Evolutionary conservation across 805 yeast genomes (phyloP).

Genomic region (Naumovozyma castellii): DNA sequence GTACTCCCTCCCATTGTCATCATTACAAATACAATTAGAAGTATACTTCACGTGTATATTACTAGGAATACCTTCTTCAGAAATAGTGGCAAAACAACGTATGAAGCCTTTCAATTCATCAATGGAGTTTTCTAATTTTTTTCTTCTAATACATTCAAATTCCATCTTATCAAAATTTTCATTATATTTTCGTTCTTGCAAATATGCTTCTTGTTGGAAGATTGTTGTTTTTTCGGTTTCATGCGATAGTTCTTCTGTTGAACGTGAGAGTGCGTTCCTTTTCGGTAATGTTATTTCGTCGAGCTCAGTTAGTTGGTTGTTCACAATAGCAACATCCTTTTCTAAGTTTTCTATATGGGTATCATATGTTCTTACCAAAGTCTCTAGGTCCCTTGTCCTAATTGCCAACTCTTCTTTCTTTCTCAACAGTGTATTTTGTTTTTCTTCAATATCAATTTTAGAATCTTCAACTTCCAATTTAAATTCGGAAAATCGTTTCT

Average conservation of each 20-base stretch:
- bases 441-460: slow-evolving; percentile 6
- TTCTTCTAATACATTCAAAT: slow-evolving; percentile 23
- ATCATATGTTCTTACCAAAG: neutral
- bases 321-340: neutral
- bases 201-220: slow-evolving; percentile 1
- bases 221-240: neutral
- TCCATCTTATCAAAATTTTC: slow-evolving; percentile 6
- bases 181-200: slow-evolving; percentile 3
- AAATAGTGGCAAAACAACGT: slow-evolving; percentile 16
- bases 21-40: neutral
- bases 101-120: slow-evolving; percentile 31
- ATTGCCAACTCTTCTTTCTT: neutral
- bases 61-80: neutral
- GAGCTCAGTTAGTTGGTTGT: neutral
- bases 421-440: slow-evolving; percentile 3
- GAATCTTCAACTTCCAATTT: slow-evolving; percentile 13
- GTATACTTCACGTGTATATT: neutral
- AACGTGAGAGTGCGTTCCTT: neutral
- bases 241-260: neutral
- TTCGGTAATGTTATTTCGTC: neutral
- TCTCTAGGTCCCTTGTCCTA: neutral
- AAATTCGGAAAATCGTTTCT: slow-evolving; percentile 17
- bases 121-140: slow-evolving; percentile 43
- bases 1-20: slow-evolving; percentile 1
- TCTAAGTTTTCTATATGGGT: too few relatives aligned